Evolutionary conservation across 345 rosid species (phyloP).

Genomic region (Populus davidiana): DNA sequence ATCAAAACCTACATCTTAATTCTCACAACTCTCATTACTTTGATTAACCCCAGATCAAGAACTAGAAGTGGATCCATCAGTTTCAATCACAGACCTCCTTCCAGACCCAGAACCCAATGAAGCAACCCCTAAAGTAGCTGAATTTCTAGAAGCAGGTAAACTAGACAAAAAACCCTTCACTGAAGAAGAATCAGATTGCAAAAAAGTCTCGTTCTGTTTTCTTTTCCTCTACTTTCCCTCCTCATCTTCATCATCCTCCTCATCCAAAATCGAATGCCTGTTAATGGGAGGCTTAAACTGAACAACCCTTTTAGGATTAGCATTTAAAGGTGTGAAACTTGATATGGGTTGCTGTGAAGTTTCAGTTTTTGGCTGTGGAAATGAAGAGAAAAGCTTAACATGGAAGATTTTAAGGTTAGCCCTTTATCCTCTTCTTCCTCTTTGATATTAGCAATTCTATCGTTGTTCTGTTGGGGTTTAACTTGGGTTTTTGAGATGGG

Average conservation of each 20-base stretch:
- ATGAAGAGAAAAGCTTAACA: constrained; percentile 41
- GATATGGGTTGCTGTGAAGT: constrained; percentile 9
- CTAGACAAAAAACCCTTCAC: constrained; percentile 72
- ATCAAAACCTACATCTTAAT: not conserved
- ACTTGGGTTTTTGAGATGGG: no score
- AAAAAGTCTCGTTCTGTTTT: constrained; percentile 38
- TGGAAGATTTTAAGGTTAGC: not conserved
- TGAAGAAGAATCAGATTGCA: constrained; percentile 31
- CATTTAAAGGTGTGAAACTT: not conserved
- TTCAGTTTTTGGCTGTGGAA: constrained; percentile 49
- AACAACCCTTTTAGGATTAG: constrained; percentile 56
- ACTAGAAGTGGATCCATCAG: constrained; percentile 32
- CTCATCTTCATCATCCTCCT: constrained; percentile 12
- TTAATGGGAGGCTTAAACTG: constrained; percentile 60
- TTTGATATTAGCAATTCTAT: not conserved
- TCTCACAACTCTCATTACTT: constrained; percentile 1
- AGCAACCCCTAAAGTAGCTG: constrained; percentile 59
- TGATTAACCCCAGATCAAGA: constrained; percentile 5
- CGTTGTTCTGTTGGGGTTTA: not conserved
- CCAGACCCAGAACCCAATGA: constrained; percentile 52
- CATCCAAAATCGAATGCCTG: not conserved
- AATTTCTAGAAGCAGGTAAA: constrained; percentile 71
- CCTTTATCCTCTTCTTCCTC: not conserved
- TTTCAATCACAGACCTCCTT: constrained; percentile 61
- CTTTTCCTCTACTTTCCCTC: constrained; percentile 29